These are phyloP conservation scores for Fusarium sp. DNA, from an alignment of 2,329 filamentous ascomycete genomes.

Conservation along the genomic window DNA sequence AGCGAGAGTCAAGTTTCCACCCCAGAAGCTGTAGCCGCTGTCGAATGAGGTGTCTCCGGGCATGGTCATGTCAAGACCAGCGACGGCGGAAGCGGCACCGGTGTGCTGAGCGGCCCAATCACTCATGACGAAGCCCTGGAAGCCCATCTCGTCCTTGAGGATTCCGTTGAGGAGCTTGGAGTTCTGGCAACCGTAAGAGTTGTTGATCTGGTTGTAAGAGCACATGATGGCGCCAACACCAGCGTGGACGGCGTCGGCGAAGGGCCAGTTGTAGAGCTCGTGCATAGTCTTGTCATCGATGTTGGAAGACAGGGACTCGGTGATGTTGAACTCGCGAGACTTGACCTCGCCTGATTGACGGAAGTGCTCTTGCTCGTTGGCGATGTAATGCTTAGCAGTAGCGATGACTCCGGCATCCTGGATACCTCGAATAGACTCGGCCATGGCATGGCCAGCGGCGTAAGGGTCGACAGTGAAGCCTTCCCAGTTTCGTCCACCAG, in stretches of 20 bases:
- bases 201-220: constrained; percentile 83
- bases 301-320: constrained; percentile 69
- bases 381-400: constrained; percentile 81
- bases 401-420: constrained; percentile 86
- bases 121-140: constrained; percentile 84
- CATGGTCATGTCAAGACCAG: constrained; percentile 90
- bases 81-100: constrained; percentile 73
- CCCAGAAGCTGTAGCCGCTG: constrained; percentile 80
- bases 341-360: constrained; percentile 69
- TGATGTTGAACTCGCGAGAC: constrained; percentile 67
- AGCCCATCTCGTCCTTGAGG: constrained; percentile 82
- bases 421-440: constrained; percentile 80
- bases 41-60: constrained; percentile 84
- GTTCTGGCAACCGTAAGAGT: constrained; percentile 84
- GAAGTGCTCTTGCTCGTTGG: constrained; percentile 84
- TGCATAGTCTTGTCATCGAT: constrained; percentile 80
- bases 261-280: constrained; percentile 83
- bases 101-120: constrained; percentile 84
- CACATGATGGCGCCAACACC: constrained; percentile 74
- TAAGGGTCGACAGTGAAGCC: constrained; percentile 78
- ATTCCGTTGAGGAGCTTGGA: constrained; percentile 79
- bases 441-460: constrained; percentile 77
- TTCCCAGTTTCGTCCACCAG: constrained; percentile 72
- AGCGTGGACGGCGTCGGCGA: constrained; percentile 76
- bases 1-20: constrained; percentile 86